Evolutionary conservation across 2,329 filamentous ascomycete species (phyloP).

Genomic region (Alternaria angustiovoidea): DNA sequence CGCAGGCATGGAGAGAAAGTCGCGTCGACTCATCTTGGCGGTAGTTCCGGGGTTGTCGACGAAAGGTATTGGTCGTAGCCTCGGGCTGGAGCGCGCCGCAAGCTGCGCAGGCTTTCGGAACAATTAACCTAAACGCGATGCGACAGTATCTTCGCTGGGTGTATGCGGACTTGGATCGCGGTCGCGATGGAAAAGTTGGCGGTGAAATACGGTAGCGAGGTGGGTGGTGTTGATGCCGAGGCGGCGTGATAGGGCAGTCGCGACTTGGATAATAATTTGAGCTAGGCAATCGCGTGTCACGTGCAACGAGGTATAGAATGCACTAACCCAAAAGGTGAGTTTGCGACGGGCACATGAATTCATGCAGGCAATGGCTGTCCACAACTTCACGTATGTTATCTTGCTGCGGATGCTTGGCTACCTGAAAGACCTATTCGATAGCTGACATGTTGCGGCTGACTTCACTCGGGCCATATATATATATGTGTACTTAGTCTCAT

Average conservation of each 20-base stretch:
- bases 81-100: not conserved
- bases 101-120: not conserved
- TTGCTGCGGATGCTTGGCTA: not conserved
- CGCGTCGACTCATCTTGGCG: conserved; percentile 70
- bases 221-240: not conserved
- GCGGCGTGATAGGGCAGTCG: conserved; percentile 8
- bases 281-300: conserved; percentile 28
- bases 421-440: not conserved
- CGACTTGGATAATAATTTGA: conserved; percentile 20
- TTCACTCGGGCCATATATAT: not conserved
- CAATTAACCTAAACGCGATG: not conserved
- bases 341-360: conserved; percentile 22
- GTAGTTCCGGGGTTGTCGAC: conserved; percentile 6
- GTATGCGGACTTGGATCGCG: no score
- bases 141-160: not conserved
- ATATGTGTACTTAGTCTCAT: not conserved
- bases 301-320: conserved; percentile 14
- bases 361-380: not conserved
- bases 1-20: conserved; percentile 85
- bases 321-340: conserved; percentile 32
- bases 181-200: not conserved
- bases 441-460: not conserved
- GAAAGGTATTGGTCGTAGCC: not conserved
- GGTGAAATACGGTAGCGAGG: not conserved
- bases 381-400: not conserved